Base-by-base conservation (phyloP, 441 rosid genomes). In the Biscutella laevigata region DNA sequence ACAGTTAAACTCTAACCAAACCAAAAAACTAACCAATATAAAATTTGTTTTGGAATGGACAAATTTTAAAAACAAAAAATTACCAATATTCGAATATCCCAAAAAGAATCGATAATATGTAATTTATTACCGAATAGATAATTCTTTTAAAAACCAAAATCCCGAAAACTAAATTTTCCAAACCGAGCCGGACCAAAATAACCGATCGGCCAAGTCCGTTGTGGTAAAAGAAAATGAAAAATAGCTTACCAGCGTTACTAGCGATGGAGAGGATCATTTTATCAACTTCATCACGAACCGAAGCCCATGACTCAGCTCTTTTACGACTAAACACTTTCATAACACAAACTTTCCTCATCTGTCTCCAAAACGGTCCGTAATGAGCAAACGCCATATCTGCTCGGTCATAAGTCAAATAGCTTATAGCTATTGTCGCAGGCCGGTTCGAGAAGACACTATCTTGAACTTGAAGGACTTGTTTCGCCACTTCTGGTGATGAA, bases 321-420 rank as follows among this genome's bases (percentile, higher is more conserved):
- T 81, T 88, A 8, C 98, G 85, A 61, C 98, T 92, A 59, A 92
- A 92, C 5, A 88, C 71, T 73, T 77, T 84, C 86, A 88, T 79
- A 38, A 86, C 96, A 36, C 94, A 82, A 0, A 92, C 77, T 75
- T 92, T 92, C 1, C 98, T 69, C 98, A 88, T 88, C 77, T 88
- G 96, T 30, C 98, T 69, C 98, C 98, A 88, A 44, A 86, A 88
- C 1, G 98, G 95, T 0, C 98, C 98, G 56, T 92, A 92, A 61
- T 86, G 82, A 8, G 96, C 91, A 7, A 92, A 92, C 21, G 98
- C 98, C 95, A 92, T 86, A 62, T 92, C 96, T 2, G 96, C 90
- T 4, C 95, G 76, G 48, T 82, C 74, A 21, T 92, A 92, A 10
- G 95, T 88, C n/a, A 92, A 78, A 58, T 82, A 88, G 34, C 76